Percentiles rank a stretch among this genome's conserved stretches.
These are phyloP conservation scores for Botrytis aclada DNA, from an alignment of 2,329 filamentous ascomycete species.

Conservation along the genomic window DNA sequence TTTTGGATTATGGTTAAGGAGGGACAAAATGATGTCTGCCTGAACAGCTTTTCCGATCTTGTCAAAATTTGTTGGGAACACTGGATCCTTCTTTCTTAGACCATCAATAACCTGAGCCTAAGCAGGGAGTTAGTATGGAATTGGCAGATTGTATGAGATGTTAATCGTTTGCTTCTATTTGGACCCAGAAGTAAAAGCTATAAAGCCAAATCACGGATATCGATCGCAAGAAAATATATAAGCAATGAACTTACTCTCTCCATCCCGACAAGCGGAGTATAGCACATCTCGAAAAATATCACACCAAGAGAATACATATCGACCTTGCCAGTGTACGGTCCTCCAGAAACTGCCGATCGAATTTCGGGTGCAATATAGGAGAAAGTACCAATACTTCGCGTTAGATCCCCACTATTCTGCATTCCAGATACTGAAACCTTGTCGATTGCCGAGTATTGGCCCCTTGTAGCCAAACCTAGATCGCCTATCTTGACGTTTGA, in stretches of 20 bases:
- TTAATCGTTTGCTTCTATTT: neutral
- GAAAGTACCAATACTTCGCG: constrained; percentile 70
- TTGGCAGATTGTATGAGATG: neutral
- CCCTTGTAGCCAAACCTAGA: constrained; percentile 89
- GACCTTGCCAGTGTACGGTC: constrained; percentile 87
- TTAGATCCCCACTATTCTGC: constrained; percentile 56
- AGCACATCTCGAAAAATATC: constrained; percentile 99
- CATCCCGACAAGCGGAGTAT: constrained; percentile 56
- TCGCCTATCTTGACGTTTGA: constrained; percentile 95
- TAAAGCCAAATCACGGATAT: neutral
- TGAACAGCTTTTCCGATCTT: constrained; percentile 66
- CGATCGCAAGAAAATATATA: neutral
- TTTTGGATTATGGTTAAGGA: constrained; percentile 79
- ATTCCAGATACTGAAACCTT: constrained; percentile 40
- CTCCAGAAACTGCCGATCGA: constrained; percentile 64
- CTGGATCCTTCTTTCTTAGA: constrained; percentile 64
- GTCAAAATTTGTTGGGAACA: constrained; percentile 71
- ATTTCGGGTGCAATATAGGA: constrained; percentile 94
- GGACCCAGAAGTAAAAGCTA: neutral
- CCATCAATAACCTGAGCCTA: constrained; percentile 57
- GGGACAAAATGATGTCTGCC: constrained; percentile 71
- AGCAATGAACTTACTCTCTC: constrained; percentile 45
- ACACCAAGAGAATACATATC: constrained; percentile 98
- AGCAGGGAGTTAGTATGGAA: neutral
- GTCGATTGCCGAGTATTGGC: constrained; percentile 65